phyloP scores from a whole-genome alignment of 2,329 filamentous ascomycete genomes.

The Ilyonectria destructans region DNA sequence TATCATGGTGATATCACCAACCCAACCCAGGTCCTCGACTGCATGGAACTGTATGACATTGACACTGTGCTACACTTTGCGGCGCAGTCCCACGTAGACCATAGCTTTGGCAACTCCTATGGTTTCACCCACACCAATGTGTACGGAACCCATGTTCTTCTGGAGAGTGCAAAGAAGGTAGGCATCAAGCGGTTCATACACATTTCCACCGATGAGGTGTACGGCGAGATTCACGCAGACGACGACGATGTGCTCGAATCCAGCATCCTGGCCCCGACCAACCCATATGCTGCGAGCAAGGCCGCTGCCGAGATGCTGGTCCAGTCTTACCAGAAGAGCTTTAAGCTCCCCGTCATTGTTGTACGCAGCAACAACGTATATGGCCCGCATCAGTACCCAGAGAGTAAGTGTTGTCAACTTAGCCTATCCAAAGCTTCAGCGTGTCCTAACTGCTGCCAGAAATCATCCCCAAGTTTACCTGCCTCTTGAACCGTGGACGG shows the following conservation, averaged over 20 bases:
- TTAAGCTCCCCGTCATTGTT: constrained; percentile 85
- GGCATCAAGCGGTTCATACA: constrained; percentile 83
- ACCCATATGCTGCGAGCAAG: constrained; percentile 87
- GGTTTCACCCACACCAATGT: constrained; percentile 88
- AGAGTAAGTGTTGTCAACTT: constrained; percentile 71
- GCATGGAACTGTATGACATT: constrained; percentile 79
- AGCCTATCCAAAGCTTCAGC: no score
- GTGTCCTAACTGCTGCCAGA: constrained; percentile 64
- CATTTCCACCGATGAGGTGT: constrained; percentile 89
- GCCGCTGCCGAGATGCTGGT: constrained; percentile 89
- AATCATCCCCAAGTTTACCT: constrained; percentile 88
- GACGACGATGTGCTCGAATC: constrained; percentile 81
- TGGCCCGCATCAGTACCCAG: constrained; percentile 86
- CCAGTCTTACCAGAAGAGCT: constrained; percentile 89
- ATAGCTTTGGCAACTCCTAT: constrained; percentile 88
- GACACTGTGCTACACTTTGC: constrained; percentile 90
- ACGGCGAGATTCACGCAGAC: constrained; percentile 83
- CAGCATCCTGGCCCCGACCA: constrained; percentile 84
- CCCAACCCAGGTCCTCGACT: constrained; percentile 78
- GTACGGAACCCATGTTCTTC: constrained; percentile 85
- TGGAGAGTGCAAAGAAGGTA: constrained; percentile 83
- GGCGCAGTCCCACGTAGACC: constrained; percentile 87
- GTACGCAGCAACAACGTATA: constrained; percentile 90
- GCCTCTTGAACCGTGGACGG: constrained; percentile 76
- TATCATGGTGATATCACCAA: constrained; percentile 86